A percentile compares a stretch with the other conserved stretches of the same genome.
Evolutionary conservation across 2,329 filamentous ascomycete genomes (phyloP).

Genomic region (Sordariomycetes sp.): DNA sequence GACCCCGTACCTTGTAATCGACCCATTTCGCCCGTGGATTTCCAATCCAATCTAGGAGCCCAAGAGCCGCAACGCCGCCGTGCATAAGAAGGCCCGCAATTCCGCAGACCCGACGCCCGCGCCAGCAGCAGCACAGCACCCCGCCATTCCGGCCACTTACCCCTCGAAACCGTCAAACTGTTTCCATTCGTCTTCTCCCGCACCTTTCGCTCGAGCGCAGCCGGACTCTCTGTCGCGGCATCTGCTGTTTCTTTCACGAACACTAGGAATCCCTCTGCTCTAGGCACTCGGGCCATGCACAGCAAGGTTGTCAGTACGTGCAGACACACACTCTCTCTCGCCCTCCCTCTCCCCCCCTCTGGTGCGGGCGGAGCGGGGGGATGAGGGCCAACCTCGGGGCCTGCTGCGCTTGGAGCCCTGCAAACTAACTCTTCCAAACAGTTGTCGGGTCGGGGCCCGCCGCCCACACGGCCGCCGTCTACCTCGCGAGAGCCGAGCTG

Average conservation of each 20-base stretch:
- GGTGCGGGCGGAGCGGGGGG: not conserved
- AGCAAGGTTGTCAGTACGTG: slow-evolving; percentile 79
- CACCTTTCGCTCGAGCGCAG: slow-evolving; percentile 63
- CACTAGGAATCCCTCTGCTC: slow-evolving; percentile 22
- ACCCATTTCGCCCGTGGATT: not conserved
- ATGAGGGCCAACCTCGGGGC: not conserved
- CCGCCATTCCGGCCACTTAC: not conserved
- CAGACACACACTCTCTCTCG: not conserved
- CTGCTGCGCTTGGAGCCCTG: not conserved
- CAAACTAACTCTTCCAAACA: slow-evolving; percentile 16
- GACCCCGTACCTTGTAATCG: not conserved
- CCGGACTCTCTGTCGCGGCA: slow-evolving; percentile 63
- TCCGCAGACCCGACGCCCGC: not conserved
- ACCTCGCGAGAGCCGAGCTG: slow-evolving; percentile 87
- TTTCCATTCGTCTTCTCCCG: slow-evolving; percentile 76
- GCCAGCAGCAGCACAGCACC: too few species aligned
- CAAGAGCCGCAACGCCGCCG: not conserved
- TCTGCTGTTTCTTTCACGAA: slow-evolving; percentile 50
- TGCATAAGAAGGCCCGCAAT: not conserved
- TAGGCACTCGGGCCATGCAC: slow-evolving; percentile 62
- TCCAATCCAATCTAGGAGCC: not conserved
- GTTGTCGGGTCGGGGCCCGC: slow-evolving; percentile 91
- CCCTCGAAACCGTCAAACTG: slow-evolving; percentile 60
- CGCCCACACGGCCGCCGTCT: slow-evolving; percentile 94
- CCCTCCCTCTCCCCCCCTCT: not conserved